These are phyloP conservation scores for Asterella californica DNA, from an alignment of 225 moss, liverwort and hornwort genomes.

Conservation along the genomic window DNA sequence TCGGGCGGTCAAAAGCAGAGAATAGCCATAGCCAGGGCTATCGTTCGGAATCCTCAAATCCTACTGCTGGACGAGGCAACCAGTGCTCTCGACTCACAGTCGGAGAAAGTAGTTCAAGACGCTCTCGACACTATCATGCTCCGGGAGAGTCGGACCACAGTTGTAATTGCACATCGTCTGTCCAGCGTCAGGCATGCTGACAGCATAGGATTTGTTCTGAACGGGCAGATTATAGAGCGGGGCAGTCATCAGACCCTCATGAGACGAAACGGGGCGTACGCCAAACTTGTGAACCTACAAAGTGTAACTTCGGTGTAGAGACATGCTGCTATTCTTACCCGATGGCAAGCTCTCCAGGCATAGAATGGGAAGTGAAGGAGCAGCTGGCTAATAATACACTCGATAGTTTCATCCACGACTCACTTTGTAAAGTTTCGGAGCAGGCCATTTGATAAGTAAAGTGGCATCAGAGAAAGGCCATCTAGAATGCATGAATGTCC, in stretches of 20 bases:
- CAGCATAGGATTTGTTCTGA: slow-evolving; percentile 27
- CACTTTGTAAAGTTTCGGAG: background rate
- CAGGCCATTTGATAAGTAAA: background rate
- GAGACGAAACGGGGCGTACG: slow-evolving; percentile 29
- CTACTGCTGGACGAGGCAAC: slow-evolving; percentile 74
- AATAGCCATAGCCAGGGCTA: slow-evolving; percentile 65
- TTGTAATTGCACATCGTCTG: slow-evolving; percentile 56
- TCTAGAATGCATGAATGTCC: background rate
- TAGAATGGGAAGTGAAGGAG: too few relatives aligned
- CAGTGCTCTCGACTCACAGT: slow-evolving; percentile 58
- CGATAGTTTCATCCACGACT: slow-evolving; percentile 1
- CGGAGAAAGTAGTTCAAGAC: slow-evolving; percentile 63
- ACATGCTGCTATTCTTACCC: background rate
- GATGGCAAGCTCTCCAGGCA: background rate
- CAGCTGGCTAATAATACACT: background rate
- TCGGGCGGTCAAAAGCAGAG: slow-evolving; percentile 68
- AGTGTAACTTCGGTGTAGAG: slow-evolving; percentile 4
- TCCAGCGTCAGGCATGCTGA: slow-evolving; percentile 27
- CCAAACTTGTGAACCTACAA: slow-evolving; percentile 25
- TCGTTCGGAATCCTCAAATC: slow-evolving; percentile 60
- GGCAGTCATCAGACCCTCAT: slow-evolving; percentile 33
- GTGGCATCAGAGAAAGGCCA: background rate
- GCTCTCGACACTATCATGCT: slow-evolving; percentile 50
- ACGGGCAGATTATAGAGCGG: slow-evolving; percentile 32
- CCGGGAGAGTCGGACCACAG: slow-evolving; percentile 50